phyloP scores from a whole-genome alignment of 1,284 basidiomycete species.

The Ustilago tritici region DNA sequence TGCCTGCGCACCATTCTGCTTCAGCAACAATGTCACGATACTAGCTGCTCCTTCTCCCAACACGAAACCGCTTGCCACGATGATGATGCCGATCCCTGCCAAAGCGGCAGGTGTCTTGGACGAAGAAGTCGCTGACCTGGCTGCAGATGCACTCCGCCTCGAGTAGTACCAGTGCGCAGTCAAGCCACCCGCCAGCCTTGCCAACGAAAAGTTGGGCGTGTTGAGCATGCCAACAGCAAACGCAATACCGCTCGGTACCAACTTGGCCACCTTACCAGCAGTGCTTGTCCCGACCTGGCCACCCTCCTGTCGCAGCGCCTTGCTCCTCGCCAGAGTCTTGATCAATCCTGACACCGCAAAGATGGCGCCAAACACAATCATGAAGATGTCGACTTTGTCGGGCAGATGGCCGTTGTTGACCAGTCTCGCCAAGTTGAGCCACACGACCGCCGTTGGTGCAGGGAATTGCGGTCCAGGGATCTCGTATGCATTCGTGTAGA shows the following conservation, averaged over 20 bases:
- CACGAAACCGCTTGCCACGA: conserved; percentile 93
- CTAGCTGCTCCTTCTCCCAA: conserved; percentile 90
- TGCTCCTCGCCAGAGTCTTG: conserved; percentile 75
- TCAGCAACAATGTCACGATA: conserved; percentile 81
- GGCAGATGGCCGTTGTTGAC: conserved; percentile 85
- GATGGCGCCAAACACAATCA: conserved; percentile 79
- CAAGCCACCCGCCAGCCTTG: conserved; percentile 87
- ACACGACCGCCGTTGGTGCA: conserved; percentile 86
- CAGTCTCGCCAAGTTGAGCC: conserved; percentile 86
- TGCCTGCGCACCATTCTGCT: conserved; percentile 78
- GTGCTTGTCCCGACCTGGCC: conserved; percentile 8
- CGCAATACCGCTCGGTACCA: conserved; percentile 63
- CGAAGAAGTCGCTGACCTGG: neutral
- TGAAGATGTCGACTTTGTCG: conserved; percentile 80
- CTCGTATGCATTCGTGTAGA: conserved; percentile 86
- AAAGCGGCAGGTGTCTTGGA: conserved; percentile 18
- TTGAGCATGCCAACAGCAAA: conserved; percentile 83
- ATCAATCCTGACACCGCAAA: conserved; percentile 70
- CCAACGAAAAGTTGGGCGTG: conserved; percentile 92
- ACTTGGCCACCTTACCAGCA: conserved; percentile 35
- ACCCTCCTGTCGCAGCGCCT: conserved; percentile 24
- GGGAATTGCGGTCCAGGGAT: conserved; percentile 86
- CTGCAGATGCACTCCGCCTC: conserved; percentile 15
- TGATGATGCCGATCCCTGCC: conserved; percentile 80
- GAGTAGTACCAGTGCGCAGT: conserved; percentile 75